Percentiles rank a stretch among this genome's conserved stretches.
phyloP scores from a whole-genome alignment of 1,139 yeast genomes.

The Saccharomycopsis phalli region DNA sequence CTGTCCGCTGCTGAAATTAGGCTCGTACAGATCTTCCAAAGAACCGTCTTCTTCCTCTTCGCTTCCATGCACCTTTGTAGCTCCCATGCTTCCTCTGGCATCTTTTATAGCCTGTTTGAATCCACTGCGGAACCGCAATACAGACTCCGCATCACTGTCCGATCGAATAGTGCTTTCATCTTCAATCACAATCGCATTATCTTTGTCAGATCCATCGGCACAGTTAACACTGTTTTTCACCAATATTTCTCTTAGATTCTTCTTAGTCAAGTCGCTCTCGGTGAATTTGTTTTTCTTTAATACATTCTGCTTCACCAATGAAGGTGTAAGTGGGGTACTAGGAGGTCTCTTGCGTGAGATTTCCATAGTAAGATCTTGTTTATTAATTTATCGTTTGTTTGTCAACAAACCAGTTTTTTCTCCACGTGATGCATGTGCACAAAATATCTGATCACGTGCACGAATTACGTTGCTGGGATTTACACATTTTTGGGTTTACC shows the following conservation, averaged over 20 bases:
- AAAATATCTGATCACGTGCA: no score
- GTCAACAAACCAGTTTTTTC: neutral
- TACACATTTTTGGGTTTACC: no score
- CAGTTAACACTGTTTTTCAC: neutral
- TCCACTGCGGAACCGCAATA: neutral
- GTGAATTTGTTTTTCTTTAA: constrained; percentile 17
- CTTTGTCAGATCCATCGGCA: neutral
- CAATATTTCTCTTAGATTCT: constrained; percentile 12
- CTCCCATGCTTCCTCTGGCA: neutral
- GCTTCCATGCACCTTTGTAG: neutral
- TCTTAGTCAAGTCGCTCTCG: constrained; percentile 14
- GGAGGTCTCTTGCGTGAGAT: constrained; percentile 17
- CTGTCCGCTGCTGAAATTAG: neutral
- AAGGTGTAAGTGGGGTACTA: constrained; percentile 19
- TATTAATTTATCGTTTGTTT: neutral
- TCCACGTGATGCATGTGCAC: neutral
- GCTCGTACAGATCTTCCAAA: constrained; percentile 2
- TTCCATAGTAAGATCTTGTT: neutral
- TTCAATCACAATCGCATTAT: constrained; percentile 5
- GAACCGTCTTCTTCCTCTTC: neutral
- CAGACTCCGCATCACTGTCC: neutral
- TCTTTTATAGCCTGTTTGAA: neutral
- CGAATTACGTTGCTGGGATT: no score
- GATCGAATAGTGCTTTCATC: neutral
- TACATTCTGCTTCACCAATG: constrained; percentile 13